phyloP scores from a whole-genome alignment of 768 basidiomycete species.

The Pulveroboletus sp. region DNA sequence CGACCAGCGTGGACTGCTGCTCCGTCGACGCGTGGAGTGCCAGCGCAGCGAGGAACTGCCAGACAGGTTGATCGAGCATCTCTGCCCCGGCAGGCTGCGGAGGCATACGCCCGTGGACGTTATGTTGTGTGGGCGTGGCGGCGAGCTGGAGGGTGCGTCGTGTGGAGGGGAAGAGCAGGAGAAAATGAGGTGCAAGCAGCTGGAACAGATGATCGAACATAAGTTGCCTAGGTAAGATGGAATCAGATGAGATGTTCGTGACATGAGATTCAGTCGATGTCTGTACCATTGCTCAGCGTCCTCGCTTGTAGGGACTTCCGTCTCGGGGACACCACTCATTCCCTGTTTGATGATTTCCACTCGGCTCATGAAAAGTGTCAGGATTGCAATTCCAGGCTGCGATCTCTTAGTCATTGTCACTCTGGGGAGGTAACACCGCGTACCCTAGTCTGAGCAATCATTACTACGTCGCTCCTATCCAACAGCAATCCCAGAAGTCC shows the following conservation, averaged over 20 bases:
- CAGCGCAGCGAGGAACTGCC: conserved; percentile 88
- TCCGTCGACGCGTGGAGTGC: conserved; percentile 80
- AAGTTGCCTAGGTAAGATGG: conserved; percentile 54
- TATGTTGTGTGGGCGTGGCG: conserved; percentile 33
- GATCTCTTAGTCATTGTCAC: neutral
- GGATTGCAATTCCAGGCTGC: conserved; percentile 86
- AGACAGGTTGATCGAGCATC: conserved; percentile 83
- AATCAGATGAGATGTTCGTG: conserved; percentile 6
- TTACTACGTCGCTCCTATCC: conserved; percentile 69
- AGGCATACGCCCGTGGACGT: conserved; percentile 47
- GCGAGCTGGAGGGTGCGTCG: conserved; percentile 49
- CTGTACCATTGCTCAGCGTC: conserved; percentile 77
- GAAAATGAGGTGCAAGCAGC: conserved; percentile 69
- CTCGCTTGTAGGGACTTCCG: conserved; percentile 58
- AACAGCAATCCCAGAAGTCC: conserved; percentile 82
- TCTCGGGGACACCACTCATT: conserved; percentile 46
- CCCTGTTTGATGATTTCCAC: conserved; percentile 90
- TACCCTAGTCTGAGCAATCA: conserved; percentile 78
- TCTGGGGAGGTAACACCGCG: conserved; percentile 21
- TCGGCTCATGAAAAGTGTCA: conserved; percentile 87
- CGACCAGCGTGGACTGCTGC: conserved; percentile 86
- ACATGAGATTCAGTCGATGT: neutral
- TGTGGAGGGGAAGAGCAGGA: conserved; percentile 85
- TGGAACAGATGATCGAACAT: conserved; percentile 88
- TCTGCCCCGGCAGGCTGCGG: conserved; percentile 59